These are phyloP conservation scores for Solanum arcanum DNA, from an alignment of 257 asterid species.

Conservation along the genomic window DNA sequence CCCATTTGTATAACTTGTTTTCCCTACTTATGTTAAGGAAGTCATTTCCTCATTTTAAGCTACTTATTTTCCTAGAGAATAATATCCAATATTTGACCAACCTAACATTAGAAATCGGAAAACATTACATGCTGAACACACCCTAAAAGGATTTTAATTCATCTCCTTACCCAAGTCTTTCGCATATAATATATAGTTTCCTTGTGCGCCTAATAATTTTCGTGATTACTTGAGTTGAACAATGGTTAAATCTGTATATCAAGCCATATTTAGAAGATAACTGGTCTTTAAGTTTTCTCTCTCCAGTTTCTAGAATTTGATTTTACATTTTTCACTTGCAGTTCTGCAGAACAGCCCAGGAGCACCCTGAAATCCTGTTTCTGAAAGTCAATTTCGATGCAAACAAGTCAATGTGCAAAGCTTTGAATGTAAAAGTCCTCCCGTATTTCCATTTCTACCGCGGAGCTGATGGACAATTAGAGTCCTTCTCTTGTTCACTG, in stretches of 20 bases:
- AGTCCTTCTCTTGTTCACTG: slow-evolving; percentile 87
- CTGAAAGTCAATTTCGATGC: slow-evolving; percentile 83
- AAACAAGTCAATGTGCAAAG: slow-evolving; percentile 88
- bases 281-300: neutral
- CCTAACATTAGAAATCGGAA: neutral
- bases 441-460: slow-evolving; percentile 94
- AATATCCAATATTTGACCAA: neutral
- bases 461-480: slow-evolving; percentile 89
- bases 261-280: neutral
- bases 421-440: slow-evolving; percentile 83
- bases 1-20: neutral
- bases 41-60: neutral
- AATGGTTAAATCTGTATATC: neutral
- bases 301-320: neutral
- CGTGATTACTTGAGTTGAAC: neutral
- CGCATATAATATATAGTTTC: neutral
- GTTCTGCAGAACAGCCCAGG: slow-evolving; percentile 77
- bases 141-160: neutral
- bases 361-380: slow-evolving; percentile 66
- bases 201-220: neutral
- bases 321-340: slow-evolving; percentile 10
- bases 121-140: neutral
- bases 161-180: neutral
- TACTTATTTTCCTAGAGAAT: neutral
- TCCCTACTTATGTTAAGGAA: neutral